Base-by-base conservation (phyloP, 2,329 filamentous ascomycete species). In the Claviceps maximensis region DNA sequence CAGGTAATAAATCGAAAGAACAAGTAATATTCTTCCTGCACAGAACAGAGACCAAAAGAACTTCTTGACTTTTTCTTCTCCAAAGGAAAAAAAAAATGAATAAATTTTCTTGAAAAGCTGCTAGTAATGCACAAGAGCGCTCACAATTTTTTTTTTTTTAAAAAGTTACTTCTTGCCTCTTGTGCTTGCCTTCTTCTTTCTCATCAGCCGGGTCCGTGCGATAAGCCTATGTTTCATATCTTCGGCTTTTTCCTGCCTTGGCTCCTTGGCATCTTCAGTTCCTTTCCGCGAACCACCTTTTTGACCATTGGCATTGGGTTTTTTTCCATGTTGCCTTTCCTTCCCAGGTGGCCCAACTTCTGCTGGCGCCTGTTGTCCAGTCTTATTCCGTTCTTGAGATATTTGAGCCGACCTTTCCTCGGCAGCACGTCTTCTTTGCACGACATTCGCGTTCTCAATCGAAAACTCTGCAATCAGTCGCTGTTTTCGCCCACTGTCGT, bases 391-490 rank as follows among this genome's bases (percentile, higher is more conserved):
- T 54, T 69, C 68, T 31, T 63, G 60, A 2, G 52, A 52, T 23
- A 58, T 57, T 52, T 67, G 65, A 23, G 60, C 57, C 2, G 67
- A 66, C 56, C 63, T 69, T 41, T 64, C 65, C 60, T 72, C 67
- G 13, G 62, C 65, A 33, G 63, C 65, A 46, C 61, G 63, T 55
- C 94, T 79, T 58, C 93, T 78, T 59, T 84, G 79, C n/a, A 98
- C 85, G 1, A 98, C 93, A 63, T 96, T 90, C 1, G 89, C 90
- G 62, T 98, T 98, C 71, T 98, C 93, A 66, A 98, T 95, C 21
- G 93, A 89, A 66, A 98, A 98, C 68, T 98, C 94, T 40, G 91
- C 91, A 63, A 98, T 89, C 50, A 98, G 71, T 13, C 93, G 79
- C 69, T 93, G 90, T 66, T 89, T 91, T 70, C 86, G 88, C 58